Conservation (phyloP, 2,329 filamentous ascomycete species). For the Alternaria triticina region DNA sequence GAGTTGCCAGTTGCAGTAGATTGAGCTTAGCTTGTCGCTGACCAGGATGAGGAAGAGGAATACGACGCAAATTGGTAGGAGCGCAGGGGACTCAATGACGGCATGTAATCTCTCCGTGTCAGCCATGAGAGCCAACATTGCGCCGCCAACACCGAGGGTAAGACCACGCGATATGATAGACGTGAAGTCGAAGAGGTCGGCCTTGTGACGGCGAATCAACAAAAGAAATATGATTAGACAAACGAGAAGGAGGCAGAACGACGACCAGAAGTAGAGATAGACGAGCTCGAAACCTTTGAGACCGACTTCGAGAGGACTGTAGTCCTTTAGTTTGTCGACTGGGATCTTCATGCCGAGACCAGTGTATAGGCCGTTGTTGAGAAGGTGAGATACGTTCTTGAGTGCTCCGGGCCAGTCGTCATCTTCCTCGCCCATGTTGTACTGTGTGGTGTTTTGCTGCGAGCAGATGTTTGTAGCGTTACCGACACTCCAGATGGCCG, state of each 20-base stretch:
- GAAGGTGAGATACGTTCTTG: conserved; percentile 22
- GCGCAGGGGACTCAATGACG: conserved; percentile 39
- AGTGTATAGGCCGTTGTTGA: conserved; percentile 41
- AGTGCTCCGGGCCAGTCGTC: conserved; percentile 29
- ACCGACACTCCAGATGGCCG: conserved; percentile 30
- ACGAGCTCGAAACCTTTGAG: conserved; percentile 39
- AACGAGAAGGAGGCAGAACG: conserved; percentile 46
- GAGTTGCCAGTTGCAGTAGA: conserved; percentile 39
- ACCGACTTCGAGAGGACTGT: conserved; percentile 34
- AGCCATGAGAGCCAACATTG: conserved; percentile 39
- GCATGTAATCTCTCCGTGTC: conserved; percentile 26
- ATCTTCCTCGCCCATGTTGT: conserved; percentile 7
- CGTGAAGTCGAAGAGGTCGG: conserved; percentile 50
- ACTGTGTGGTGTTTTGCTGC: conserved; percentile 20
- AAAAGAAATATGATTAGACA: conserved; percentile 48
- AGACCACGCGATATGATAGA: conserved; percentile 41
- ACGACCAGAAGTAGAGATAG: conserved; percentile 49
- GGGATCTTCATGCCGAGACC: conserved; percentile 45
- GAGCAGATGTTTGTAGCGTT: conserved; percentile 44
- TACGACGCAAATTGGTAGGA: conserved; percentile 44
- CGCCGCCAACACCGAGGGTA: conserved; percentile 33
- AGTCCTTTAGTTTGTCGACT: conserved; percentile 31
- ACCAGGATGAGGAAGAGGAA: conserved; percentile 44
- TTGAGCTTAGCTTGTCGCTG: conserved; percentile 39
- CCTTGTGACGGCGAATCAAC: conserved; percentile 49